Percentiles rank a stretch among this genome's conserved stretches.
Evolutionary conservation across 352 stramenopile species (phyloP).

Genomic region (Phytophthora citrophthora): DNA sequence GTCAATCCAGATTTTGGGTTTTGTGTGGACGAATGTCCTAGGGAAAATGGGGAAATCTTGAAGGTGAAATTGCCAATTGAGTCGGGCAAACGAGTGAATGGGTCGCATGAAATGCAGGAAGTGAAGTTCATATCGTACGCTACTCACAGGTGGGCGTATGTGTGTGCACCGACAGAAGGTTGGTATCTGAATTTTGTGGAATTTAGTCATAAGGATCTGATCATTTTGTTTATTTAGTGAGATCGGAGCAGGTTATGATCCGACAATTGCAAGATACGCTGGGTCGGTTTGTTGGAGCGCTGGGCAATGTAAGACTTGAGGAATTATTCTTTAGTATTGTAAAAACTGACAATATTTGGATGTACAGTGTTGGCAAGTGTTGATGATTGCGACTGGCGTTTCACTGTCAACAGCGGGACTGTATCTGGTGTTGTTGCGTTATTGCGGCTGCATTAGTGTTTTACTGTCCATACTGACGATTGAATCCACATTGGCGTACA

Average conservation of each 20-base stretch:
- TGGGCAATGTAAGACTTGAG: constrained; percentile 55
- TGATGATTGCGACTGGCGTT: constrained; percentile 71
- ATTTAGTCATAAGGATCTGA: background rate
- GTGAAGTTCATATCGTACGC: constrained; percentile 75
- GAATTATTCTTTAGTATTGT: background rate
- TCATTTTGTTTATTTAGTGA: constrained; percentile 34
- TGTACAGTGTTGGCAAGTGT: constrained; percentile 66
- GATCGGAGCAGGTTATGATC: constrained; percentile 63
- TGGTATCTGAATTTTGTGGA: background rate
- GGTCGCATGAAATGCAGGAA: constrained; percentile 33
- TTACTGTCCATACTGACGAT: constrained; percentile 71
- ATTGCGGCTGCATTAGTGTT: constrained; percentile 77
- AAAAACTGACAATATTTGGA: background rate
- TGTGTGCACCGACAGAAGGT: constrained; percentile 70
- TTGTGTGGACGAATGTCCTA: constrained; percentile 68
- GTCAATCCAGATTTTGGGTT: constrained; percentile 82
- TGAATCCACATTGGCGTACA: constrained; percentile 66
- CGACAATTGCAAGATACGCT: constrained; percentile 74
- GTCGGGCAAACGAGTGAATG: constrained; percentile 37
- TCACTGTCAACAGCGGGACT: constrained; percentile 58
- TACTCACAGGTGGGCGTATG: constrained; percentile 70
- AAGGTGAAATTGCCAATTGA: constrained; percentile 62
- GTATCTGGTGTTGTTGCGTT: constrained; percentile 75
- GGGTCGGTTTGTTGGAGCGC: constrained; percentile 78
- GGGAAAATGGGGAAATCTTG: constrained; percentile 44